Percentiles rank a stretch among this genome's conserved stretches.
Evolutionary conservation across 768 basidiomycete genomes (phyloP).

Genomic region (Dictyophora rubrovolvata): DNA sequence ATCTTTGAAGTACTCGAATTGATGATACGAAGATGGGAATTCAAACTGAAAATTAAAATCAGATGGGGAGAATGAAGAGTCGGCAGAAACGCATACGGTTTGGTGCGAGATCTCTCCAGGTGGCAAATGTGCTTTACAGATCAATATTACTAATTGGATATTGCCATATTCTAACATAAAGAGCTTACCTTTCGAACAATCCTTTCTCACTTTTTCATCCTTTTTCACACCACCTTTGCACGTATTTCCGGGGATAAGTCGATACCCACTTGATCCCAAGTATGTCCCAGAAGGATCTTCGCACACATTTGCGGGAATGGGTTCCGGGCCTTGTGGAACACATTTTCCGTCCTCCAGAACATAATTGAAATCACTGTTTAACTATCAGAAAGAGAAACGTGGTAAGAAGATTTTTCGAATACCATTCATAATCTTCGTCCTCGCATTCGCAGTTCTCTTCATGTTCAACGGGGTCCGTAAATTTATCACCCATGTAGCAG

Average conservation of each 20-base stretch:
- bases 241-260: slow-evolving; percentile 86
- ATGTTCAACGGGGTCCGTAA: slow-evolving; percentile 71
- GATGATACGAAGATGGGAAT: slow-evolving; percentile 55
- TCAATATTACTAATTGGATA: not conserved
- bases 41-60: slow-evolving; percentile 36
- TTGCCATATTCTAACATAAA: not conserved
- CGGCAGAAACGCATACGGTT: slow-evolving; percentile 32
- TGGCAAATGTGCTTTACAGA: slow-evolving; percentile 55
- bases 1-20: slow-evolving; percentile 77
- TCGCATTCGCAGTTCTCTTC: slow-evolving; percentile 78
- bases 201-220: slow-evolving; percentile 60
- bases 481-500: slow-evolving; percentile 89
- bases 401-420: slow-evolving; percentile 12
- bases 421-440: slow-evolving; percentile 94
- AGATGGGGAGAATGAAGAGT: not conserved
- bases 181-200: slow-evolving; percentile 61
- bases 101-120: slow-evolving; percentile 75
- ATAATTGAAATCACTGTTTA: slow-evolving; percentile 77
- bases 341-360: slow-evolving; percentile 66
- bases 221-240: slow-evolving; percentile 59
- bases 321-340: slow-evolving; percentile 79
- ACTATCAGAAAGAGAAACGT: too few species aligned
- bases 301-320: slow-evolving; percentile 71
- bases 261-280: slow-evolving; percentile 82
- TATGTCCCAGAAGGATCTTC: slow-evolving; percentile 47